Conservation (phyloP, 1,284 basidiomycete genomes). For the Tremellales sp. region DNA sequence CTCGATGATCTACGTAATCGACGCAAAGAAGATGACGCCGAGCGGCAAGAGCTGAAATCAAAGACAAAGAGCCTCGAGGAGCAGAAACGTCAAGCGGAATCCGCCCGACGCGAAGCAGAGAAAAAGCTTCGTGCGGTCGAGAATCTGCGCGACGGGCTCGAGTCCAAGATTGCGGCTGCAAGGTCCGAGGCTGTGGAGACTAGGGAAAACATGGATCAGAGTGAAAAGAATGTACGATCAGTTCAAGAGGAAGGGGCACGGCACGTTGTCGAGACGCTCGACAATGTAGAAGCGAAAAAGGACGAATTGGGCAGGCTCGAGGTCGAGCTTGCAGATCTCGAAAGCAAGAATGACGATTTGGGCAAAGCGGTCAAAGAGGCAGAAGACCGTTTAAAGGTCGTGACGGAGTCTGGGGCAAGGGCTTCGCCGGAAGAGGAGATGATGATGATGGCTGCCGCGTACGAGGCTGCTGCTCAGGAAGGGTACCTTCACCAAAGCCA, state of each 20-base stretch:
- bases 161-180: slow-evolving; percentile 62
- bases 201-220: slow-evolving; percentile 54
- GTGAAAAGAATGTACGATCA: slow-evolving; percentile 41
- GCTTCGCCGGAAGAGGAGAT: slow-evolving; percentile 45
- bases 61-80: slow-evolving; percentile 83
- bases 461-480: slow-evolving; percentile 43
- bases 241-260: slow-evolving; percentile 56
- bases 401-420: slow-evolving; percentile 29
- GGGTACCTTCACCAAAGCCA: slow-evolving; percentile 25
- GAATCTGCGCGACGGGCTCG: slow-evolving; percentile 61
- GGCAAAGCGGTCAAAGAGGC: slow-evolving; percentile 34
- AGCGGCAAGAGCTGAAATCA: slow-evolving; percentile 70
- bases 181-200: slow-evolving; percentile 65
- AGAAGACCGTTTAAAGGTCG: slow-evolving; percentile 36
- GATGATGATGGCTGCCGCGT: slow-evolving; percentile 48
- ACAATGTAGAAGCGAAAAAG: slow-evolving; percentile 60
- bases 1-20: slow-evolving; percentile 68
- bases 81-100: slow-evolving; percentile 74
- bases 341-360: slow-evolving; percentile 33
- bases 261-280: slow-evolving; percentile 42
- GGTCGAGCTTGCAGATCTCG: slow-evolving; percentile 28
- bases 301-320: slow-evolving; percentile 44
- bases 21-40: slow-evolving; percentile 78
- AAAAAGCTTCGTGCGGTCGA: slow-evolving; percentile 73
- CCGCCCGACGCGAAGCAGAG: slow-evolving; percentile 74